Base-by-base conservation (phyloP, 2,329 filamentous ascomycete genomes). In the Trichoderma afroharzianum region DNA sequence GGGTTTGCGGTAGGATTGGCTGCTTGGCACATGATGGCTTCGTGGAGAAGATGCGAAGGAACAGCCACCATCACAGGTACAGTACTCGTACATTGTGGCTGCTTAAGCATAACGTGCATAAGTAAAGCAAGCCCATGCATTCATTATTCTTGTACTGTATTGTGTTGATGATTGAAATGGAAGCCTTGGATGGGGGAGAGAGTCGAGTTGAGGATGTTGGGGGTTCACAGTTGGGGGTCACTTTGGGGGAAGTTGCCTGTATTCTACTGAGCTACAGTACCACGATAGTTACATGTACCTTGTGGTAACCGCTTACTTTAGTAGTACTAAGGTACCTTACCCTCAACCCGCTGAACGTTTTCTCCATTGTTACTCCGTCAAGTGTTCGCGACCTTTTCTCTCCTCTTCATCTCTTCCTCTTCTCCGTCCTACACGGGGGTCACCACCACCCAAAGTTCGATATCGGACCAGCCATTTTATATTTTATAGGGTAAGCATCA, bases 391-490 rank as follows among this genome's bases (percentile, higher is more conserved):
- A 21, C 30, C 4, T 30, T 15, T 33, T n/a, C 63, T 39, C 8
- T 43, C 9, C 26, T 30, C 28, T 26, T 59, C 55, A 6, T 14
- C 50, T 26, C 4, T 36, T 57, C 47, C 36, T 28, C 47, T n/a
- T 15, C 33, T 59, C 57, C 64, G 21, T 24, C 24, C 33, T 59
- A 47, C 64, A 68, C 64, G 64, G 64, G 64, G 64, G 64, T 68
- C 64, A 68, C 53, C 5, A 39, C 63, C 63, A 28, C 47, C 47
- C 15, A 39, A 39, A 18, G 7, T 14, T 55, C n/a, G 30, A 36
- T 15, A 32, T n/a, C 53, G 9, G 9, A 18, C 33, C 21, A 26
- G 50, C 18, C 21, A 5, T 24, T 47, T 32, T 32, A 58, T 43
- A 57, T 24, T 47, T 43, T 32, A 68, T 43, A 57, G 53, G 33